A percentile compares a stretch with the other conserved stretches of the same genome.
Conservation (phyloP, 495 filamentous ascomycete genomes). For the Neurospora sp. region DNA sequence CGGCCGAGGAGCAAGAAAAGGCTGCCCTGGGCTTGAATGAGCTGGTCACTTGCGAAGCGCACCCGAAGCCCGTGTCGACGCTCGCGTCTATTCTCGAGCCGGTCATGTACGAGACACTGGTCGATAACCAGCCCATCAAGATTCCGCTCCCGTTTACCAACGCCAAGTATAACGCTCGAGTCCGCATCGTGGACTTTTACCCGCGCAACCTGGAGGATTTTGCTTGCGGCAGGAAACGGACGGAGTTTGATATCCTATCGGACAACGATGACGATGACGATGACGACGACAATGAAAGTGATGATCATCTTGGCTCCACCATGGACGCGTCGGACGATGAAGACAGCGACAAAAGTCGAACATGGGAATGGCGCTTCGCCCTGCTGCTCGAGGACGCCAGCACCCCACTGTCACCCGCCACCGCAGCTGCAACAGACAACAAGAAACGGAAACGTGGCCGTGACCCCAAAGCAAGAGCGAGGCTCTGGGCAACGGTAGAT, state of each 20-base stretch:
- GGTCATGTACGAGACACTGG: conserved; percentile 23
- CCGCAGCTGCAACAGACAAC: neutral
- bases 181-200: conserved; percentile 73
- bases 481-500: conserved; percentile 56
- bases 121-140: conserved; percentile 26
- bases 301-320: neutral
- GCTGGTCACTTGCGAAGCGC: conserved; percentile 35
- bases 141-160: conserved; percentile 58
- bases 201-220: conserved; percentile 69
- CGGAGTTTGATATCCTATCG: conserved; percentile 37
- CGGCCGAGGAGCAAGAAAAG: conserved; percentile 8
- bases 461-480: conserved; percentile 22
- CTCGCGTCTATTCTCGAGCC: conserved; percentile 42
- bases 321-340: conserved; percentile 3
- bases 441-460: neutral
- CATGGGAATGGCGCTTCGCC: conserved; percentile 74
- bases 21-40: conserved; percentile 21
- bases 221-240: conserved; percentile 36
- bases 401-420: conserved; percentile 1
- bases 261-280: conserved; percentile 27
- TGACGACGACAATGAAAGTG: conserved; percentile 18
- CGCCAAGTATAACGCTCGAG: conserved; percentile 53
- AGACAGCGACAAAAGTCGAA: conserved; percentile 9
- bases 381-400: conserved; percentile 57
- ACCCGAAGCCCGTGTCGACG: conserved; percentile 26